Evolutionary conservation across 768 basidiomycete species (phyloP).

Genomic region (Trametes punicea): DNA sequence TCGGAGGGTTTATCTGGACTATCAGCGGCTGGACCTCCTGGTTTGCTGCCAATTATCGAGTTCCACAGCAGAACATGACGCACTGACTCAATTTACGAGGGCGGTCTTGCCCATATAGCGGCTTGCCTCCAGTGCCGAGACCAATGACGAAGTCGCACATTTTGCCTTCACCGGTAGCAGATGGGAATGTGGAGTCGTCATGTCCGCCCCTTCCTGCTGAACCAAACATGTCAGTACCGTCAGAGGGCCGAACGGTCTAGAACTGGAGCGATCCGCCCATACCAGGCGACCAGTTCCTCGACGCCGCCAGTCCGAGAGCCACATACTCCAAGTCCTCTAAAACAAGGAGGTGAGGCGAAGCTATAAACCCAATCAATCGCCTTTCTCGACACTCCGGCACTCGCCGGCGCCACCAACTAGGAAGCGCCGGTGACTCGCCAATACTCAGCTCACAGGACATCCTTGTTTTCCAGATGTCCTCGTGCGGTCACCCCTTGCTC

Average conservation of each 20-base stretch:
- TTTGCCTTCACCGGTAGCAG: constrained; percentile 8
- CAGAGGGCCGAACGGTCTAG: constrained; percentile 7
- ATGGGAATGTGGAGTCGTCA: constrained; percentile 19
- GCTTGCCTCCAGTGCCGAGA: constrained; percentile 11
- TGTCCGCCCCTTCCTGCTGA: constrained; percentile 10
- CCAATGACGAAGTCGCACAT: constrained; percentile 12
- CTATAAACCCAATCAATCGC: background rate
- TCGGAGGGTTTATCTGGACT: constrained; percentile 12
- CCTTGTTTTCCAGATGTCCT: too few species aligned
- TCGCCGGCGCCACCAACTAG: background rate
- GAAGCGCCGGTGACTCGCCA: background rate
- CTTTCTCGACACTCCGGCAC: background rate
- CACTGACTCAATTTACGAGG: constrained; percentile 1
- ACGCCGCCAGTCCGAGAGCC: background rate
- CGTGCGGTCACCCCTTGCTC: too few species aligned
- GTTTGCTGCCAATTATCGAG: background rate
- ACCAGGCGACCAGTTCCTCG: background rate
- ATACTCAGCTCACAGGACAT: too few species aligned
- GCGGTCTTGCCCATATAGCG: background rate
- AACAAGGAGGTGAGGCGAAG: background rate
- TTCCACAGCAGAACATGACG: constrained; percentile 12
- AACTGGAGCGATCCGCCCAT: background rate
- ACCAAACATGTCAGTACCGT: background rate
- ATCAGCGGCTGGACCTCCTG: constrained; percentile 11
- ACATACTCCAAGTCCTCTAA: background rate